Evolutionary conservation across 164 flowering plant genomes (phyloP).

Genomic region (Euptelea pleiosperma): DNA sequence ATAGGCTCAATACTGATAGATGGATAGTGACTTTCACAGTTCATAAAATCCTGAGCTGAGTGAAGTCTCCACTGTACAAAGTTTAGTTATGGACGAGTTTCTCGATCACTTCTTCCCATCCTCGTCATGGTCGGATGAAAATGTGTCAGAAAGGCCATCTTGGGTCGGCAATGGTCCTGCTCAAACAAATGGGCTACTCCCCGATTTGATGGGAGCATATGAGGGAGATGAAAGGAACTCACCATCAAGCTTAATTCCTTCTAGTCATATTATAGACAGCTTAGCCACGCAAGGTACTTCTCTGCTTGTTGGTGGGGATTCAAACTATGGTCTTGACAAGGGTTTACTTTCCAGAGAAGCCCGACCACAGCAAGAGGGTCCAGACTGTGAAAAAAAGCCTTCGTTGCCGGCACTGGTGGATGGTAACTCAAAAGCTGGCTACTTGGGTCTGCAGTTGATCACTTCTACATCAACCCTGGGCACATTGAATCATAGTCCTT

Average conservation of each 20-base stretch:
- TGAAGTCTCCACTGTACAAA: background rate
- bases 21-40: background rate
- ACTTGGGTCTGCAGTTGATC: conserved; percentile 14
- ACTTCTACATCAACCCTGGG: background rate
- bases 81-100: conserved; percentile 29
- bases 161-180: conserved; percentile 19
- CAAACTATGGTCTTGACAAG: conserved; percentile 19
- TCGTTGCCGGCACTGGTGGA: conserved; percentile 11
- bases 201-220: conserved; percentile 11
- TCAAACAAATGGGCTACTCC: conserved; percentile 22
- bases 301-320: conserved; percentile 12
- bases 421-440: conserved; percentile 11
- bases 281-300: conserved; percentile 10
- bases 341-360: conserved; percentile 15
- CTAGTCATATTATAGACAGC: conserved; percentile 11
- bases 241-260: conserved; percentile 1
- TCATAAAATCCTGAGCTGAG: conserved; percentile 2
- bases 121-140: conserved; percentile 27
- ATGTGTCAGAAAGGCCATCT: conserved; percentile 20
- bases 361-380: conserved; percentile 11
- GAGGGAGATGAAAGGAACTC: conserved; percentile 16
- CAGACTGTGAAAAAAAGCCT: conserved; percentile 9
- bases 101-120: conserved; percentile 27
- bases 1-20: background rate
- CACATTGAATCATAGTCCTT: conserved; percentile 8